Base-by-base conservation (phyloP, 345 rosid genomes). In the Syzygium aromaticum region DNA sequence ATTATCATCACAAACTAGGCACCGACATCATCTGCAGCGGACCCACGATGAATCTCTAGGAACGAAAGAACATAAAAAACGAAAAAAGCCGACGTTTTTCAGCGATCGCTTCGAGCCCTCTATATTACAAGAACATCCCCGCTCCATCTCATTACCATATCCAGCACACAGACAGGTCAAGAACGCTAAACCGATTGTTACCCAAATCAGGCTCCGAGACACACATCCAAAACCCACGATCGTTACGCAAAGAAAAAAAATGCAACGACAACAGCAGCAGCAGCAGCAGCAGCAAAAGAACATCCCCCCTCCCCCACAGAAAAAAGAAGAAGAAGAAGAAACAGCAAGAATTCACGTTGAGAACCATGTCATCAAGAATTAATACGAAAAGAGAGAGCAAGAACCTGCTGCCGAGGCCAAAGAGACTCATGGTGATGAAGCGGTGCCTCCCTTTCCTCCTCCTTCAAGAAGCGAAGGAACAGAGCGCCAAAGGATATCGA, bases 321-420 rank as follows among this genome's bases (percentile, higher is more conserved):
- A 21, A 56, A 10, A 9, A 22, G 2, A 23, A 11, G 5, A 43
- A 43, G 7, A 43, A 38, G 6, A 38, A 43, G 46, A 43, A 53
- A 53, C 56, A 49, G 84, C 84, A 77, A 14, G 84, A 43, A 21
- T 43, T 43, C 46, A 43, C 46, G 46, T 43, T 43, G 46, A 43
- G 46, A 43, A 43, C 46, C 46, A 43, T 1, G 46, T 6, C 46
- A 43, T 43, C 46, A 6, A 43, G 46, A 43, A 43, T 43, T 43
- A 43, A 43, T 43, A 43, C 46, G 46, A 5, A 43, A 43, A 43
- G 46, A 43, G 46, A 6, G 46, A 43, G 46, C 46, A 43, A 43
- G 15, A 30, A 84, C 86, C 86, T 84, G 86, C n/a, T 84, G 27
- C 86, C 86, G n/a, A 84, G 86, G 86, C 86, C 86, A 54, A 84